phyloP scores from a whole-genome alignment of 768 basidiomycete species.

The Hericium rajendrae region DNA sequence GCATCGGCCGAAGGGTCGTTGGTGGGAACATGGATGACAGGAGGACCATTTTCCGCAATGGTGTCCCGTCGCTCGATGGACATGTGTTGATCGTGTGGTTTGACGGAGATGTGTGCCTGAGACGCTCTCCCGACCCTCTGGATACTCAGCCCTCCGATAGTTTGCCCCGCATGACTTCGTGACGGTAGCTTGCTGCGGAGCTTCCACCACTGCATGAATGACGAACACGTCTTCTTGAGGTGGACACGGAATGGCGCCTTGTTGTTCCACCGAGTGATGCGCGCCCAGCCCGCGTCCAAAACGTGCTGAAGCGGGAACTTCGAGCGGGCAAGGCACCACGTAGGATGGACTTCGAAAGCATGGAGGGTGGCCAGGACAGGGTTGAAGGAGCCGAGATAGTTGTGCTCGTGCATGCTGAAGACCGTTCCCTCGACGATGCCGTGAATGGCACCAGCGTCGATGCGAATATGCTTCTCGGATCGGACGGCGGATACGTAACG shows the following conservation, averaged over 20 bases:
- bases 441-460: constrained; percentile 52
- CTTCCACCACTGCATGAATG: constrained; percentile 35
- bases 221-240: constrained; percentile 36
- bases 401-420: constrained; percentile 53
- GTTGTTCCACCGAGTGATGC: constrained; percentile 45
- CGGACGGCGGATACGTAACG: constrained; percentile 33
- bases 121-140: constrained; percentile 34
- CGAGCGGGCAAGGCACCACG: constrained; percentile 45
- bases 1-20: constrained; percentile 27
- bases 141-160: constrained; percentile 34
- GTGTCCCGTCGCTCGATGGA: constrained; percentile 38
- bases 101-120: constrained; percentile 43
- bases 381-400: constrained; percentile 49
- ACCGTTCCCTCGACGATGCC: constrained; percentile 57
- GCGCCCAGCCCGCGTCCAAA: constrained; percentile 43
- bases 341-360: constrained; percentile 44
- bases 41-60: constrained; percentile 26
- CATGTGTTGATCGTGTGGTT: constrained; percentile 29
- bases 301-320: constrained; percentile 24
- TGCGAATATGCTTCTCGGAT: constrained; percentile 32
- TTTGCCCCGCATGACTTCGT: constrained; percentile 23
- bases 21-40: constrained; percentile 29
- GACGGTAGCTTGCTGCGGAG: constrained; percentile 30
- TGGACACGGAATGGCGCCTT: constrained; percentile 44
- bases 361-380: constrained; percentile 40